Percentiles rank a stretch among this genome's conserved stretches.
Evolutionary conservation across 2,329 filamentous ascomycete genomes (phyloP).

Genomic region (Gremmenia infestans): DNA sequence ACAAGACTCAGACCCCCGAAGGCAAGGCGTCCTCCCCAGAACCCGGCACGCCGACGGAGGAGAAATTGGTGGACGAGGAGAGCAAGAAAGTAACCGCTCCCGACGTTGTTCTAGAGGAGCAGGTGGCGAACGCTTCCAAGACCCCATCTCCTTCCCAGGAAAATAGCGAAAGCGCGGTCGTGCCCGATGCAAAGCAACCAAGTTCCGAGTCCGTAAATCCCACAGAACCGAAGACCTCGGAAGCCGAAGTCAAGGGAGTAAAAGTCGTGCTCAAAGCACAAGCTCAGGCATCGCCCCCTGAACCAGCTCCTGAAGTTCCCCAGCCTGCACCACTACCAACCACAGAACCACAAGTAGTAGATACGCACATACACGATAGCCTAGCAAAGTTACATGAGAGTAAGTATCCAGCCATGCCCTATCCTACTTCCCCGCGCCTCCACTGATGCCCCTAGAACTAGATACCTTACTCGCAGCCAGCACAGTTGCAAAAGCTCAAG

Average conservation of each 20-base stretch:
- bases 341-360: background rate
- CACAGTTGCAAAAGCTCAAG: background rate
- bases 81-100: background rate
- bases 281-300: background rate
- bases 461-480: background rate
- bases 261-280: background rate
- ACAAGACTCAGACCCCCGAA: background rate
- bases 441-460: background rate
- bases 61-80: background rate
- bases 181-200: background rate
- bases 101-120: background rate
- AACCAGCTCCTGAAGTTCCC: background rate
- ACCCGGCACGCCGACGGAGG: background rate
- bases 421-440: no score
- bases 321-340: background rate
- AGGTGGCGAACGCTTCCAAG: background rate
- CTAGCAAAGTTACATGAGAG: conserved; percentile 2
- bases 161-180: background rate
- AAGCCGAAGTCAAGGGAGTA: background rate
- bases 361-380: conserved; percentile 3
- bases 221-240: no score
- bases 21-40: background rate
- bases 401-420: background rate
- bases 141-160: background rate
- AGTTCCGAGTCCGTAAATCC: no score